Conservation (phyloP, 192 early-diverging fungal genomes). For the Coemansia sp. region DNA sequence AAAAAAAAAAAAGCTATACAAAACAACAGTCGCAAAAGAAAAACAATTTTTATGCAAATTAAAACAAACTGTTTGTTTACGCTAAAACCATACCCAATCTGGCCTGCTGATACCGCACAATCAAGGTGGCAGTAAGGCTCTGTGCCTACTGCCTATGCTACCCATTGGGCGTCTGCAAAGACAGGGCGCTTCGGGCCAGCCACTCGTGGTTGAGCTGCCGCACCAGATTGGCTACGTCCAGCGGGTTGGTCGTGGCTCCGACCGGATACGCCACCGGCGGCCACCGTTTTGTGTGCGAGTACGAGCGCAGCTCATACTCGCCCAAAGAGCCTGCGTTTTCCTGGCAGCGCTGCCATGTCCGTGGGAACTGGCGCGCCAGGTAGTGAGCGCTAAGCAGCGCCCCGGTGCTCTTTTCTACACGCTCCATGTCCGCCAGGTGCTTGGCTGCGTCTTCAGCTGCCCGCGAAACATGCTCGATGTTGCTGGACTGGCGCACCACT, state of each 20-base stretch:
- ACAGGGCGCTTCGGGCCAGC: conserved; percentile 26
- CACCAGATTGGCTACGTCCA: conserved; percentile 50
- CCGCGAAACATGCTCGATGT: conserved; percentile 1
- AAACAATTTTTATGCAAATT: neutral
- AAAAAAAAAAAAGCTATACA: too few species aligned
- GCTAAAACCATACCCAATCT: neutral
- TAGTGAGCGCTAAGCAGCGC: conserved; percentile 19
- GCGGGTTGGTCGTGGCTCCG: conserved; percentile 41
- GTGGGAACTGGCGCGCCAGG: conserved; percentile 32
- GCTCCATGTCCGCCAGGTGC: conserved; percentile 24
- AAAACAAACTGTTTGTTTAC: conserved; percentile 3
- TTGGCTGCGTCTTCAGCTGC: conserved; percentile 14
- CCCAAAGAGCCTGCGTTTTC: neutral
- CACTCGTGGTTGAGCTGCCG: conserved; percentile 42
- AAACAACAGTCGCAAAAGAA: neutral
- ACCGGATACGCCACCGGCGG: conserved; percentile 42
- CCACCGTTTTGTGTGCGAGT: conserved; percentile 29
- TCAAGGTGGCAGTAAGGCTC: neutral
- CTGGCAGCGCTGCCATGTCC: conserved; percentile 41
- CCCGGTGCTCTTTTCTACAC: conserved; percentile 17
- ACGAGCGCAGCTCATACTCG: conserved; percentile 39
- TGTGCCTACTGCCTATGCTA: neutral
- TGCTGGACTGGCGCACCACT: conserved; percentile 7
- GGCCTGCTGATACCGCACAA: neutral
- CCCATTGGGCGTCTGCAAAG: conserved; percentile 18